Evolutionary conservation across 2,329 filamentous ascomycete genomes (phyloP).

Genomic region (Talaromyces sp.): DNA sequence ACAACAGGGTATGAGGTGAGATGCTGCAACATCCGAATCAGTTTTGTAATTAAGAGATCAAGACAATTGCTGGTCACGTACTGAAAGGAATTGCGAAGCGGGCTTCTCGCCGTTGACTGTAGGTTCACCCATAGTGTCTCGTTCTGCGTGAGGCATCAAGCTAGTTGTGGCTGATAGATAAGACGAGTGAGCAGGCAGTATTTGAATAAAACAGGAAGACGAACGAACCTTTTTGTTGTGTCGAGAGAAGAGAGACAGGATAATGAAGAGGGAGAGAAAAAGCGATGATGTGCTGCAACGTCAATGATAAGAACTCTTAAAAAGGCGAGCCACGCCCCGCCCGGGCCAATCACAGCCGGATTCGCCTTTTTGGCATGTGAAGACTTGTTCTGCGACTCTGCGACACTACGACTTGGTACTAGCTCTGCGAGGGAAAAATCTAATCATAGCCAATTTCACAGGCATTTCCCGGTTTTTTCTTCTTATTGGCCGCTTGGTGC

Average conservation of each 20-base stretch:
- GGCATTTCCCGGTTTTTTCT: neutral
- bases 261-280: neutral
- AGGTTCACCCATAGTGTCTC: constrained; percentile 43
- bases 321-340: constrained; percentile 4
- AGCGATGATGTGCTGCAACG: constrained; percentile 2
- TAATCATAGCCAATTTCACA: neutral
- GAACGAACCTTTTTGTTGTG: neutral
- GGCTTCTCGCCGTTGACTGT: constrained; percentile 48
- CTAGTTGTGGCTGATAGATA: neutral
- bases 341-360: constrained; percentile 7
- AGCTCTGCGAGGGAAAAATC: neutral
- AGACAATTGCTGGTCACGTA: constrained; percentile 17
- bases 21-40: constrained; percentile 53
- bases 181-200: neutral
- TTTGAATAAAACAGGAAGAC: neutral
- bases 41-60: constrained; percentile 14
- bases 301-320: constrained; percentile 1
- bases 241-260: neutral
- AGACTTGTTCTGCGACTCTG: neutral
- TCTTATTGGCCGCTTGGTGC: neutral
- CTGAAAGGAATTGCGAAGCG: constrained; percentile 44
- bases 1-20: constrained; percentile 80
- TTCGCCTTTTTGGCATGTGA: constrained; percentile 13
- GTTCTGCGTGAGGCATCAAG: constrained; percentile 48
- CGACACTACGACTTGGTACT: neutral